Evolutionary conservation across 1,284 basidiomycete genomes (phyloP).

Genomic region (Termitomyces sp.): DNA sequence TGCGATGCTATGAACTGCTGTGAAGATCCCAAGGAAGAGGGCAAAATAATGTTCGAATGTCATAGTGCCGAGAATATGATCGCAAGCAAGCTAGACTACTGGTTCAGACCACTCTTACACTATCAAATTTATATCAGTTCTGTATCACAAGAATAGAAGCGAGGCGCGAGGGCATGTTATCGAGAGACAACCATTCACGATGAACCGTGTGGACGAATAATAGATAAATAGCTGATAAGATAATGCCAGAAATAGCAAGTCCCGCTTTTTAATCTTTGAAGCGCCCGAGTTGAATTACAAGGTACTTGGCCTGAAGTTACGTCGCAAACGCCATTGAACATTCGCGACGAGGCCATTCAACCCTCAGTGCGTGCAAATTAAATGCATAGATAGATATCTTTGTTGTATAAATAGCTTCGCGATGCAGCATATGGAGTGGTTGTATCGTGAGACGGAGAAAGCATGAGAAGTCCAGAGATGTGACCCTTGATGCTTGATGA

Average conservation of each 20-base stretch:
- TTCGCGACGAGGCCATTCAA: not conserved
- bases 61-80: not conserved
- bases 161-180: constrained; percentile 5
- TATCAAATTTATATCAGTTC: not conserved
- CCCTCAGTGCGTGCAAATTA: not conserved
- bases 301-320: not conserved
- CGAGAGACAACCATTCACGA: constrained; percentile 1
- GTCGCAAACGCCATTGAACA: not conserved
- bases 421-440: not conserved
- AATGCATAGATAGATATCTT: not conserved
- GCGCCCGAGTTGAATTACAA: too few relatives aligned
- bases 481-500: not conserved
- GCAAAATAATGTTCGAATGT: constrained; percentile 9
- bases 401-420: not conserved
- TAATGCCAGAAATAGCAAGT: not conserved
- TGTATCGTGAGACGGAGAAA: not conserved
- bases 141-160: constrained; percentile 10
- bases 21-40: constrained; percentile 11
- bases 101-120: not conserved
- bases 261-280: too few relatives aligned
- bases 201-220: constrained; percentile 5
- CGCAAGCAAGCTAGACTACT: not conserved
- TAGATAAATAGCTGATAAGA: not conserved
- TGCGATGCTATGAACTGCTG: constrained; percentile 13
- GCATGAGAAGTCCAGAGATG: not conserved